Evolutionary conservation across 2,329 filamentous ascomycete genomes (phyloP), one percentile per base, ranked within the genome.

Genomic region (Trichoderma asperellum): DNA sequence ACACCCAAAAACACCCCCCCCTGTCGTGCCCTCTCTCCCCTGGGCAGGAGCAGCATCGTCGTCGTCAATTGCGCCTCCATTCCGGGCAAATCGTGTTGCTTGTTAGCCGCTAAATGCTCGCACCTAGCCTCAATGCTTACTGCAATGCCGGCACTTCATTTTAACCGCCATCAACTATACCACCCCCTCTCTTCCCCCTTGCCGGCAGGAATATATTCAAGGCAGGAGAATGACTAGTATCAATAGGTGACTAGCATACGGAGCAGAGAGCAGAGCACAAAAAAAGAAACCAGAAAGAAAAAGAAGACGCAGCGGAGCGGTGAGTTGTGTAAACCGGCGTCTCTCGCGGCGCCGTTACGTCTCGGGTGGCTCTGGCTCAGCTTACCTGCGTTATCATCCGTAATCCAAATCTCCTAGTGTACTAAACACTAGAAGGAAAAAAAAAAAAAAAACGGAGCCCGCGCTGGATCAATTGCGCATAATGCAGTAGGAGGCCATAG

Each of bases 91-190:
- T 61, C 59, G 59, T 61, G 58, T 49, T 29, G 58, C 27, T 27
- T 49, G 47, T 24, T 14, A 49, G 59, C 59, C 59, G 59, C 40
- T 61, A 61, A 43, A 29, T 49, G 47, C 21, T 29, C 24, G 40
- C 4, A n/a, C 40, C 40, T 43, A 43, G 40, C 40, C 40, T 43
- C 40, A 43, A 43, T 27, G 61, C 49, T 56, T 64, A 27, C 61
- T 64, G 61, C 61, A 64, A 64, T 64, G 61, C 61, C 61, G 61
- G 61, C 49, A 64, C 49, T 60, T 58, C n/a, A 24, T 37, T 61
- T 40, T 40, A 40, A 58, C 55, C 55, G 47, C 47, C n/a, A 49
- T 24, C 29, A 21, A 58, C 56, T 14, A 10, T 21, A n/a, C n/a
- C n/a, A n/a, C n/a, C n/a, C 57, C 21, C 57, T 21, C 8, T 12